A percentile compares a stretch with the other conserved stretches of the same genome.
Conservation (phyloP, 768 basidiomycete genomes). For the Cyclocybe aegerita region DNA sequence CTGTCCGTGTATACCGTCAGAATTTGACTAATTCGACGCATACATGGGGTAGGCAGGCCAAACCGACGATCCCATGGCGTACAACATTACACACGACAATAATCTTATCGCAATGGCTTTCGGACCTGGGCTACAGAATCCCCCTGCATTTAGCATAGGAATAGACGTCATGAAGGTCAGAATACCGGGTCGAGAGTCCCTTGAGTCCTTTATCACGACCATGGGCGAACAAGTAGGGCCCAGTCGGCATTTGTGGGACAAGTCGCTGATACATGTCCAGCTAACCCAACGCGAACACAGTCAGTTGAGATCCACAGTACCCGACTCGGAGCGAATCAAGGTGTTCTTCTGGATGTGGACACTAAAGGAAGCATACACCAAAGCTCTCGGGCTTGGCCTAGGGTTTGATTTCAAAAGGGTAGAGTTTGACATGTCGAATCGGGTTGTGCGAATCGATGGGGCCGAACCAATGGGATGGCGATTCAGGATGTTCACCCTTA, state of each 20-base stretch:
- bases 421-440: conserved; percentile 59
- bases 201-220: conserved; percentile 59
- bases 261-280: conserved; percentile 21
- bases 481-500: conserved; percentile 61
- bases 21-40: background rate
- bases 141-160: conserved; percentile 63
- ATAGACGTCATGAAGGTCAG: conserved; percentile 81
- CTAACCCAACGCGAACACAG: conserved; percentile 42
- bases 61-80: conserved; percentile 59
- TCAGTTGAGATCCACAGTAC: conserved; percentile 36
- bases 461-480: conserved; percentile 58
- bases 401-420: conserved; percentile 81
- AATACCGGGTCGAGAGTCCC: conserved; percentile 56
- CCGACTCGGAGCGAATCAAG: conserved; percentile 51
- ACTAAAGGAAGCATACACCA: conserved; percentile 89
- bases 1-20: no score
- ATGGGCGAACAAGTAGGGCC: conserved; percentile 64
- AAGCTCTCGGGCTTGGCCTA: conserved; percentile 80
- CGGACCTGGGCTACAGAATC: conserved; percentile 38
- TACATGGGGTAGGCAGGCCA: conserved; percentile 38
- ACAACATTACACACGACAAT: conserved; percentile 84
- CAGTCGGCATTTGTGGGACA: conserved; percentile 5
- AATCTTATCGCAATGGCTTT: conserved; percentile 69
- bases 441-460: conserved; percentile 61
- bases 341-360: conserved; percentile 87